Percentiles rank a stretch among this genome's conserved stretches.
phyloP scores from a whole-genome alignment of 257 asterid species.

The Solanum tarapatanum region DNA sequence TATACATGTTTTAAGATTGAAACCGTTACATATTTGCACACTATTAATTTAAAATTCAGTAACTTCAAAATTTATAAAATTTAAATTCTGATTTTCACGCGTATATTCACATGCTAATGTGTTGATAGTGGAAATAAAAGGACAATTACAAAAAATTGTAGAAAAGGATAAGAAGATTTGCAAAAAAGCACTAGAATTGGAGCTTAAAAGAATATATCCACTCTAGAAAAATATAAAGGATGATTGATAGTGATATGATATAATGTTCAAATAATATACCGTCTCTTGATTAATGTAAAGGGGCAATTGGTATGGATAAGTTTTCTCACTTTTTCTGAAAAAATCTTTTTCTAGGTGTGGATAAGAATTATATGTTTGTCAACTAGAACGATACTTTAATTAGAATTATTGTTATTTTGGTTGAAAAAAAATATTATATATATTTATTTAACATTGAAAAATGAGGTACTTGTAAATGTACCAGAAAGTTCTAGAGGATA shows the following conservation, averaged over 20 bases:
- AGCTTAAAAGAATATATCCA: neutral
- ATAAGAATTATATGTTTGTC: neutral
- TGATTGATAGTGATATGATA: neutral
- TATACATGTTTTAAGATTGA: neutral
- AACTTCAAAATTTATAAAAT: neutral
- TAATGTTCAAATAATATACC: neutral
- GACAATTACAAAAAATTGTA: neutral
- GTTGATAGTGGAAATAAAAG: neutral
- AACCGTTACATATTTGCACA: rapidly evolving
- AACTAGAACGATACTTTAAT: neutral
- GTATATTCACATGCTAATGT: neutral
- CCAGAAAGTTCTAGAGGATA: too few relatives aligned
- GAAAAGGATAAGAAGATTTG: neutral
- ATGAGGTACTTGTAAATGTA: neutral
- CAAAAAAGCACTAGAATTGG: neutral
- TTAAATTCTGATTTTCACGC: neutral
- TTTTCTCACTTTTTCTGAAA: neutral
- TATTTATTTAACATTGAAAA: neutral
- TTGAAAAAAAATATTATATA: neutral
- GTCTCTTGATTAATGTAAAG: neutral
- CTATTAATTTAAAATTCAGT: neutral
- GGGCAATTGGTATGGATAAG: neutral
- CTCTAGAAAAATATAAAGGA: neutral
- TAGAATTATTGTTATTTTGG: neutral
- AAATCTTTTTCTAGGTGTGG: neutral